Conservation (phyloP, 1,284 basidiomycete species). For the Papiliotrema terrestris region DNA sequence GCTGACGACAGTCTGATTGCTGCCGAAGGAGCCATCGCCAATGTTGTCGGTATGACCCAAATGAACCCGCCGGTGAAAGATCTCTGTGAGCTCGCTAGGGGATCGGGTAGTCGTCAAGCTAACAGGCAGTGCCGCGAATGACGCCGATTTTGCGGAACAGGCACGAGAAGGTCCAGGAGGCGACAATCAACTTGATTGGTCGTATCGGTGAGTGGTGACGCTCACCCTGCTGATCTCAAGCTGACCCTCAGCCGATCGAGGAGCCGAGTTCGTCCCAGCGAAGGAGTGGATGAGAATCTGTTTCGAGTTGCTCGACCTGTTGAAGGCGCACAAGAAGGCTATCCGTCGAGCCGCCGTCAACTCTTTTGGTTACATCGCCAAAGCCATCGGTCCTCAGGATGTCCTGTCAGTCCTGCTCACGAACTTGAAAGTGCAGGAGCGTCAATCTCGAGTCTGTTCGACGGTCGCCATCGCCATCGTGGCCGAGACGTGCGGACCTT, state of each 20-base stretch:
- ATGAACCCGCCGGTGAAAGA: constrained; percentile 99
- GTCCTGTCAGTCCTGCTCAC: constrained; percentile 94
- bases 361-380: constrained; percentile 99
- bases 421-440: constrained; percentile 96
- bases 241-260: constrained; percentile 75
- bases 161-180: constrained; percentile 99
- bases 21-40: constrained; percentile 96
- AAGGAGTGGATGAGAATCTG: constrained; percentile 99
- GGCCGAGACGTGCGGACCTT: constrained; percentile 96
- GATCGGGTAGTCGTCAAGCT: background rate
- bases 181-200: constrained; percentile 98
- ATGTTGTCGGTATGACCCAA: constrained; percentile 99
- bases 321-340: constrained; percentile 99
- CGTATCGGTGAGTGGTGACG: constrained; percentile 68
- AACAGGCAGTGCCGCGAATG: constrained; percentile 83
- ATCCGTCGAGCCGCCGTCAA: constrained; percentile 98
- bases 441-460: constrained; percentile 96
- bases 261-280: constrained; percentile 96
- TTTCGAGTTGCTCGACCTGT: constrained; percentile 92
- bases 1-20: constrained; percentile 76
- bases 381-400: constrained; percentile 98
- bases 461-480: constrained; percentile 97
- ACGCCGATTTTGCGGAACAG: constrained; percentile 97
- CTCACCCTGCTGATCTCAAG: constrained; percentile 5
- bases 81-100: constrained; percentile 65